These are phyloP conservation scores for Fusarium brevicatenulatum DNA, from an alignment of 2,329 filamentous ascomycete genomes.

Conservation along the genomic window DNA sequence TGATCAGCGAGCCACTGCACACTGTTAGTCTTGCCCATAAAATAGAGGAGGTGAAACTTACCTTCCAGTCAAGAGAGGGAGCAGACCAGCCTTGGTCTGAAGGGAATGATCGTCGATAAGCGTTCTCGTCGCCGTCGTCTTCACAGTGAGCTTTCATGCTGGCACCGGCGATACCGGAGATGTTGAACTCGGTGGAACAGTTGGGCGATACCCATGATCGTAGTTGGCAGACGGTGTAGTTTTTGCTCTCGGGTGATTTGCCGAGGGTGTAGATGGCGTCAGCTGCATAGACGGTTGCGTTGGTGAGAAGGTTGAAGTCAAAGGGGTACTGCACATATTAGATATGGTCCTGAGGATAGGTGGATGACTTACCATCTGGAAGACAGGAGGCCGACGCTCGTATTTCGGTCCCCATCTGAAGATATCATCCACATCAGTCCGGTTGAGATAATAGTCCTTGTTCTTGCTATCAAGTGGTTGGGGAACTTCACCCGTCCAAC, in stretches of 20 bases:
- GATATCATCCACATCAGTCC: slow-evolving; percentile 72
- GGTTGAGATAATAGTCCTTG: slow-evolving; percentile 57
- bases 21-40: slow-evolving; percentile 5
- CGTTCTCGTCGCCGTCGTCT: slow-evolving; percentile 61
- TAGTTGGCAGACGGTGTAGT: slow-evolving; percentile 76
- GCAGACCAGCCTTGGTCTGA: slow-evolving; percentile 45
- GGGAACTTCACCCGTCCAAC: slow-evolving; percentile 55
- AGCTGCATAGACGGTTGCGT: slow-evolving; percentile 54
- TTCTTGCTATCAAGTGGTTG: slow-evolving; percentile 35
- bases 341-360: background rate
- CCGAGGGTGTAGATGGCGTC: slow-evolving; percentile 74
- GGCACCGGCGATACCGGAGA: slow-evolving; percentile 67
- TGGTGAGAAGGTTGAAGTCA: slow-evolving; percentile 73
- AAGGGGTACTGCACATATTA: slow-evolving; percentile 59
- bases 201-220: slow-evolving; percentile 70
- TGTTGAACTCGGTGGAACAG: slow-evolving; percentile 72
- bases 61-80: slow-evolving; percentile 62
- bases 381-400: slow-evolving; percentile 62
- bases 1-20: slow-evolving; percentile 58
- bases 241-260: slow-evolving; percentile 52
- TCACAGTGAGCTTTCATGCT: slow-evolving; percentile 71
- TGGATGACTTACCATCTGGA: slow-evolving; percentile 53
- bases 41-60: background rate
- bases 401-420: slow-evolving; percentile 72
- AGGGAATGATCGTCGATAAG: slow-evolving; percentile 60